Conservation (phyloP, 2,329 filamentous ascomycete species). For the Davidsoniella eucalypti region DNA sequence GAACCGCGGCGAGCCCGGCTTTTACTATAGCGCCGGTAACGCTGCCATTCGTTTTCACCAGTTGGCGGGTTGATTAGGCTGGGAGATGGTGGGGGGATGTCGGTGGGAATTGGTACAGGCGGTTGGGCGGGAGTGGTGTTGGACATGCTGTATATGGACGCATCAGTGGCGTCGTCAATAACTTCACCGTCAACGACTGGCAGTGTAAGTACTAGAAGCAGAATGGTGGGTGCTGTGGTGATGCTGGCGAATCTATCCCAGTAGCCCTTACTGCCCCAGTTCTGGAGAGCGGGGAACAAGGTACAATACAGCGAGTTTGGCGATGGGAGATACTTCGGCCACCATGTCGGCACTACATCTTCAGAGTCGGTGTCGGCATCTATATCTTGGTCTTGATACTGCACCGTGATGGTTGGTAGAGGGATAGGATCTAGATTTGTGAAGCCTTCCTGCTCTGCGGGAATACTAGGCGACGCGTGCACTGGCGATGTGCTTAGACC, state of each 20-base stretch:
- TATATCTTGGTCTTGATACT: slow-evolving; percentile 2
- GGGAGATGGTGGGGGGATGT: slow-evolving; percentile 22
- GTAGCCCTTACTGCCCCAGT: slow-evolving; percentile 67
- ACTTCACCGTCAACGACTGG: slow-evolving; percentile 70
- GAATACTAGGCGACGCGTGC: slow-evolving; percentile 5
- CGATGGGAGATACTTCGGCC: slow-evolving; percentile 64
- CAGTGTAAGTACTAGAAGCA: slow-evolving; percentile 75
- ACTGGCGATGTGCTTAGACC: slow-evolving; percentile 21
- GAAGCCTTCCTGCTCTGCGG: background rate
- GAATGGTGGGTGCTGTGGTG: slow-evolving; percentile 76
- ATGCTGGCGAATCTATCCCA: slow-evolving; percentile 71
- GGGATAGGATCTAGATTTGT: background rate
- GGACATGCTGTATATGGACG: slow-evolving; percentile 1
- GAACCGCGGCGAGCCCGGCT: slow-evolving; percentile 17
- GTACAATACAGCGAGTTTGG: slow-evolving; percentile 52
- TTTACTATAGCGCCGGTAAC: slow-evolving; percentile 34
- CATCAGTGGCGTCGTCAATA: slow-evolving; percentile 22
- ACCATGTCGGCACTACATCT: slow-evolving; percentile 37
- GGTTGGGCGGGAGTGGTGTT: background rate
- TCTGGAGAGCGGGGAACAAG: slow-evolving; percentile 73
- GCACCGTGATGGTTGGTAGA: slow-evolving; percentile 3
- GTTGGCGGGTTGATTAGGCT: background rate
- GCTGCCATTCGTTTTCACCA: slow-evolving; percentile 34
- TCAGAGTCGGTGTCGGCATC: background rate
- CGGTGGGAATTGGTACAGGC: background rate